Evolutionary conservation across 805 yeast genomes (phyloP).

Genomic region (Schwanniomyces sp.): DNA sequence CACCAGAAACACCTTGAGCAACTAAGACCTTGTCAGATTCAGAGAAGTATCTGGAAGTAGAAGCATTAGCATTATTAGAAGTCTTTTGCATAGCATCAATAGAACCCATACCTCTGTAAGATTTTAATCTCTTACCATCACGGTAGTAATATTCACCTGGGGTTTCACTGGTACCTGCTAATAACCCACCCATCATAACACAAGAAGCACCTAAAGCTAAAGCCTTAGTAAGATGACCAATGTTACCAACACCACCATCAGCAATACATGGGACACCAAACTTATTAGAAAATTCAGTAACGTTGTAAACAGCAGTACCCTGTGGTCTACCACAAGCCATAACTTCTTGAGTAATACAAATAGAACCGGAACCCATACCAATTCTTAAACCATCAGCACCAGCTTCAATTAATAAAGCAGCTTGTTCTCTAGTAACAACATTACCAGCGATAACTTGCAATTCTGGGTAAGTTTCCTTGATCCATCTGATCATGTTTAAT

Average conservation of each 20-base stretch:
- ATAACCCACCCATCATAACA: slow-evolving; percentile 99
- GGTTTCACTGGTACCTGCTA: slow-evolving; percentile 97
- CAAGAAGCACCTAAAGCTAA: slow-evolving; percentile 94
- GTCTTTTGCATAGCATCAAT: slow-evolving; percentile 98
- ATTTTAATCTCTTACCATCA: slow-evolving; percentile 96
- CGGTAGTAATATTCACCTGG: slow-evolving; percentile 98
- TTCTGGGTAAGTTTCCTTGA: slow-evolving; percentile 75
- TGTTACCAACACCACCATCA: slow-evolving; percentile 98
- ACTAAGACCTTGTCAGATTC: slow-evolving; percentile 94
- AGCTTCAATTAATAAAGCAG: slow-evolving; percentile 88
- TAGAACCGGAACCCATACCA: slow-evolving; percentile 99
- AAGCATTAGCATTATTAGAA: slow-evolving; percentile 86
- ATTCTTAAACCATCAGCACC: slow-evolving; percentile 98
- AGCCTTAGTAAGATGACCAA: slow-evolving; percentile 98
- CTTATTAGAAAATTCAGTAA: slow-evolving; percentile 87
- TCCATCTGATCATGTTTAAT: slow-evolving; percentile 88
- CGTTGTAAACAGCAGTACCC: slow-evolving; percentile 97
- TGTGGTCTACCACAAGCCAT: slow-evolving; percentile 99
- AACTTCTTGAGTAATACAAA: slow-evolving; percentile 98
- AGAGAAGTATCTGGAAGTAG: slow-evolving; percentile 96
- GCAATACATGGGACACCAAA: slow-evolving; percentile 99
- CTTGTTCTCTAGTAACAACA: slow-evolving; percentile 98
- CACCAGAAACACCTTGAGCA: slow-evolving; percentile 98
- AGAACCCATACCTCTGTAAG: slow-evolving; percentile 99
- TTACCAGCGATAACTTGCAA: slow-evolving; percentile 95